Base-by-base conservation (phyloP, 208 protist species). In the Leishmania gerbilli region DNA sequence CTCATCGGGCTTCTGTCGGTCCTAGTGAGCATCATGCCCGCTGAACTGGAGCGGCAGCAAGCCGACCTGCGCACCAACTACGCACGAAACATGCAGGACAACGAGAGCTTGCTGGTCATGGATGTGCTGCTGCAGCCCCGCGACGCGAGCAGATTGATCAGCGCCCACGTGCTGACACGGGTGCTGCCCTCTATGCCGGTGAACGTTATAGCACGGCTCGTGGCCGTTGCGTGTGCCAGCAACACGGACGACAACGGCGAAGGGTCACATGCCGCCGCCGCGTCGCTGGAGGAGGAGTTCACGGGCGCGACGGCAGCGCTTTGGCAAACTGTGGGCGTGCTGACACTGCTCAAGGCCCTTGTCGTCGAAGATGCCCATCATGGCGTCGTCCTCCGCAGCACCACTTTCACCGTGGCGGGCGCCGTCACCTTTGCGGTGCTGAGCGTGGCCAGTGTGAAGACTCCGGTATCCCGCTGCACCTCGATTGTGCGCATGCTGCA, bases 261-360 rank as follows among this genome's bases (percentile, higher is more conserved):
- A n/a, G 74, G 37, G 27, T 24, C 31, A 4, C 34, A 83, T 9
- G 31, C 15, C 68, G 56, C 56, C 5, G 79, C 76, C 24, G 68
- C 55, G 24, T 72, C 34, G 56, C 65, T 80, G 71, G 76, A 83
- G 47, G 51, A 51, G 53, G 67, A 72, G 17, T 76, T 79, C 37
- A 45, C 71, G 31, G 62, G 71, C 37, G 37, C 79, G 19, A 79
- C 84, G 67, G 84, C 91, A 17, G 27, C 77, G 3, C 34, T 95
- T 42, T 96, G 93, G 93, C 79, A 78, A 56, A 84, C 88, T 49
- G 34, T 93, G 17, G 90, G 90, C 7, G 91, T 88, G 56, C 74
- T 95, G 42, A 92, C 91, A 62, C 76, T 96, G 13, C 79, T 94
- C n/a, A 91, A 92, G 69, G 24, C 87, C 11, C 79, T 96, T 3